A percentile compares a stretch with the other conserved stretches of the same genome.
Conservation (phyloP, 306 rosid species). For the Prunus dulcis region DNA sequence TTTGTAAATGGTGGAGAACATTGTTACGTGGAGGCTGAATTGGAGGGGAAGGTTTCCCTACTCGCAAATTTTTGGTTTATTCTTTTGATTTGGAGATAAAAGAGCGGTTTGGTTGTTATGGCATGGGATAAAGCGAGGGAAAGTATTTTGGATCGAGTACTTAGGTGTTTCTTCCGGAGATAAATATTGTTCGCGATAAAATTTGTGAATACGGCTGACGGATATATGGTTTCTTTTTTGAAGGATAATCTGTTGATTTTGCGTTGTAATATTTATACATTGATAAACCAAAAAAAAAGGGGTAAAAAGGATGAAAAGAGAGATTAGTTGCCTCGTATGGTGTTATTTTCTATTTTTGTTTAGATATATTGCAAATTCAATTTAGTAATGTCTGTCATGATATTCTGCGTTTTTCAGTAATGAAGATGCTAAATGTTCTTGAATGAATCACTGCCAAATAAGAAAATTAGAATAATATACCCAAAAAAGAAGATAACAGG, state of each 20-base stretch:
- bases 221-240: background rate
- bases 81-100: conserved; percentile 8
- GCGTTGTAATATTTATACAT: background rate
- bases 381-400: too few relatives aligned
- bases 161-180: background rate
- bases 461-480: too few relatives aligned
- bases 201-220: conserved; percentile 1
- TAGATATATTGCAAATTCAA: too few relatives aligned
- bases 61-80: background rate
- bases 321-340: background rate
- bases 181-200: background rate
- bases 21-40: conserved; percentile 25
- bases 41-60: conserved; percentile 7
- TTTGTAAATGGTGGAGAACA: conserved; percentile 47
- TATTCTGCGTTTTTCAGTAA: too few relatives aligned
- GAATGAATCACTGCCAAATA: too few relatives aligned
- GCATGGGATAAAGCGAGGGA: background rate
- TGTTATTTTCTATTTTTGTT: background rate
- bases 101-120: background rate
- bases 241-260: background rate
- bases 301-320: background rate
- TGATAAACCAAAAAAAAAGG: background rate
- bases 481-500: too few relatives aligned
- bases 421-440: too few relatives aligned
- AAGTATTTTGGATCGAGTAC: background rate